Percentiles rank a stretch among this genome's conserved stretches.
These are phyloP conservation scores for Neurospora crassa DNA, from an alignment of 2,329 filamentous ascomycete genomes.

Conservation along the genomic window DNA sequence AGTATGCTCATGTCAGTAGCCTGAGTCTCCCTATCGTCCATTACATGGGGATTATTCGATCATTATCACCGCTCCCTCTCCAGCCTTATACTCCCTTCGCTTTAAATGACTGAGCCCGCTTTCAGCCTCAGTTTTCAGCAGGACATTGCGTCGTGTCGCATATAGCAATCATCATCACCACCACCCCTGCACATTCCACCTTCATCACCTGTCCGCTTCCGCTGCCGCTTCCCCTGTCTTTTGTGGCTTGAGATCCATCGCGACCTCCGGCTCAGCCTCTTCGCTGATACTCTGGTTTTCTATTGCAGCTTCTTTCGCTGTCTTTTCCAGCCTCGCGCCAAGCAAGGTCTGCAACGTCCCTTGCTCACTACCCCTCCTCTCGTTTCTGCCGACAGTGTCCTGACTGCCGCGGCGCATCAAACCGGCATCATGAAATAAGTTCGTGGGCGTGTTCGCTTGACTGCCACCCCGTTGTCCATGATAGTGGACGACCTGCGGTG, in stretches of 20 bases:
- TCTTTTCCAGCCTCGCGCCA: constrained; percentile 26
- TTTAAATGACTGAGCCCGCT: background rate
- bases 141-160: background rate
- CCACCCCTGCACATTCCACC: background rate
- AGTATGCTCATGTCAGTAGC: background rate
- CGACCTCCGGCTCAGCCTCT: background rate
- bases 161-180: background rate
- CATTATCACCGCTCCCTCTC: background rate
- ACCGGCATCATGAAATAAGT: constrained; percentile 39
- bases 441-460: constrained; percentile 55
- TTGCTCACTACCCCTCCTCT: constrained; percentile 21
- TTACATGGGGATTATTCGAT: background rate
- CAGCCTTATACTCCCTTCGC: background rate
- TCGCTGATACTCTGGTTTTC: constrained; percentile 14
- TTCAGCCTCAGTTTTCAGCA: background rate
- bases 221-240: background rate
- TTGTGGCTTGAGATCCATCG: background rate
- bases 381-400: constrained; percentile 24
- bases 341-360: constrained; percentile 31
- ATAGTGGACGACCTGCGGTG: constrained; percentile 58
- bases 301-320: constrained; percentile 14
- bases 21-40: background rate
- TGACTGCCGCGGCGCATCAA: constrained; percentile 39
- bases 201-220: background rate
- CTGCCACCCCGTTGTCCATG: constrained; percentile 59